These are phyloP conservation scores for Gyrodon lividus DNA, from an alignment of 768 basidiomycete species.

Conservation along the genomic window DNA sequence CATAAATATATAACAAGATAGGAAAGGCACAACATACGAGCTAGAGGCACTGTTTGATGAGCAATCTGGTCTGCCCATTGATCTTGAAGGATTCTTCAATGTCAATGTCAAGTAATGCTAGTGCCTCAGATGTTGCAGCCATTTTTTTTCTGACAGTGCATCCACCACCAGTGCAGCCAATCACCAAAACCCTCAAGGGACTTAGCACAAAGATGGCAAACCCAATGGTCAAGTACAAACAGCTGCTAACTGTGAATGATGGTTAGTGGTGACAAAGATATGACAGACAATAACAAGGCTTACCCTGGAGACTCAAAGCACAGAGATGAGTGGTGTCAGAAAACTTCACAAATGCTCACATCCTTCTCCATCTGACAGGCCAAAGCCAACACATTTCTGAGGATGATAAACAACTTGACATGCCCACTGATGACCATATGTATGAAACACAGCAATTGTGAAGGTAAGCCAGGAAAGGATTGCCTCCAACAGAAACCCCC, in stretches of 20 bases:
- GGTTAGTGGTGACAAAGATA: not conserved
- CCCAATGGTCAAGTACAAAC: too few species aligned
- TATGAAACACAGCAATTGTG: slow-evolving; percentile 35
- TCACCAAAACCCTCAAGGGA: slow-evolving; percentile 7
- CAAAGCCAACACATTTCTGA: slow-evolving; percentile 26
- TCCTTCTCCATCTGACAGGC: slow-evolving; percentile 15
- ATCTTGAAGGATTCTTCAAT: not conserved
- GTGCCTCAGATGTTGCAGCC: not conserved
- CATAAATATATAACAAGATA: not conserved
- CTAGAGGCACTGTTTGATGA: slow-evolving; percentile 1
- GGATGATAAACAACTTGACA: slow-evolving; percentile 38
- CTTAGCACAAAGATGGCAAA: slow-evolving; percentile 15
- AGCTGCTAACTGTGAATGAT: too few species aligned
- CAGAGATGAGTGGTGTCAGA: slow-evolving; percentile 32
- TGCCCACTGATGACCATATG: slow-evolving; percentile 34
- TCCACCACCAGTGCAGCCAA: slow-evolving; percentile 10
- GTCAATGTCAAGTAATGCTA: not conserved
- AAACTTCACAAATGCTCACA: slow-evolving; percentile 33
- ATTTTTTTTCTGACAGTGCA: slow-evolving; percentile 4
- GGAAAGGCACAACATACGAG: not conserved
- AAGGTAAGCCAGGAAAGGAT: slow-evolving; percentile 15
- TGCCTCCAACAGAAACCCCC: not conserved
- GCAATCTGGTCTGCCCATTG: slow-evolving; percentile 5
- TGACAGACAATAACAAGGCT: not conserved
- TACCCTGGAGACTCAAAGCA: slow-evolving; percentile 20